Conservation (phyloP, 768 basidiomycete genomes). For the Mycena chlorophos region DNA sequence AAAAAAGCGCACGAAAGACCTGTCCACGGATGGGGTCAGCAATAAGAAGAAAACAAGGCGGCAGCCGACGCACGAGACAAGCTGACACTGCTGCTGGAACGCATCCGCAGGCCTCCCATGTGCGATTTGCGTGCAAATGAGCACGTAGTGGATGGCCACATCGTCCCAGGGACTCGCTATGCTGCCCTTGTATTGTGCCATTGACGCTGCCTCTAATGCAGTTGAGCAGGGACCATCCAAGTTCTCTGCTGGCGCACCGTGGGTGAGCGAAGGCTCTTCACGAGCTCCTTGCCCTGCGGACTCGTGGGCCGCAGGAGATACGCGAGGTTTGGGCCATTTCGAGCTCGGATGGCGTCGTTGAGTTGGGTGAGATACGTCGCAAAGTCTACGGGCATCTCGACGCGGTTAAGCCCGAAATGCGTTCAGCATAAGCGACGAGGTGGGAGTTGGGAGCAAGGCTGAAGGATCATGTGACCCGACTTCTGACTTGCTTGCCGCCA, state of each 20-base stretch:
- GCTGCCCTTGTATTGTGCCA: constrained; percentile 56
- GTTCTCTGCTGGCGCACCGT: constrained; percentile 33
- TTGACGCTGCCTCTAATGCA: constrained; percentile 25
- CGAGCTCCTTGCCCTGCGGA: constrained; percentile 73
- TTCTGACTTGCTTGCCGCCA: no score
- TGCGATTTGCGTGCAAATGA: constrained; percentile 70
- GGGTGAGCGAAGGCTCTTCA: constrained; percentile 68
- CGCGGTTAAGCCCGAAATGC: no score
- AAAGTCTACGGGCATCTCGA: constrained; percentile 35
- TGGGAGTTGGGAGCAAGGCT: no score
- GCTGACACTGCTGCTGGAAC: constrained; percentile 75
- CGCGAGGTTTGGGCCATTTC: constrained; percentile 70
- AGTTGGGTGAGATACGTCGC: constrained; percentile 62
- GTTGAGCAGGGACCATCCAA: not conserved
- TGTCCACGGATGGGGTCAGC: constrained; percentile 27
- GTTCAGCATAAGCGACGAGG: no score
- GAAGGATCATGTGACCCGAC: no score
- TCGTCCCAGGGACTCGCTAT: constrained; percentile 83
- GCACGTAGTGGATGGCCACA: constrained; percentile 78
- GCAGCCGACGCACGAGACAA: constrained; percentile 65
- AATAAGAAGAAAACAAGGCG: not conserved
- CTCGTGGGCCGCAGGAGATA: constrained; percentile 76
- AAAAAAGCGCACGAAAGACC: constrained; percentile 77
- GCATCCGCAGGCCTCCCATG: constrained; percentile 69
- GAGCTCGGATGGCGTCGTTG: constrained; percentile 56